Evolutionary conservation across 192 early-diverging fungal genomes (phyloP), one percentile per base, ranked within the genome.

Genomic region (Coemansia sp.): DNA sequence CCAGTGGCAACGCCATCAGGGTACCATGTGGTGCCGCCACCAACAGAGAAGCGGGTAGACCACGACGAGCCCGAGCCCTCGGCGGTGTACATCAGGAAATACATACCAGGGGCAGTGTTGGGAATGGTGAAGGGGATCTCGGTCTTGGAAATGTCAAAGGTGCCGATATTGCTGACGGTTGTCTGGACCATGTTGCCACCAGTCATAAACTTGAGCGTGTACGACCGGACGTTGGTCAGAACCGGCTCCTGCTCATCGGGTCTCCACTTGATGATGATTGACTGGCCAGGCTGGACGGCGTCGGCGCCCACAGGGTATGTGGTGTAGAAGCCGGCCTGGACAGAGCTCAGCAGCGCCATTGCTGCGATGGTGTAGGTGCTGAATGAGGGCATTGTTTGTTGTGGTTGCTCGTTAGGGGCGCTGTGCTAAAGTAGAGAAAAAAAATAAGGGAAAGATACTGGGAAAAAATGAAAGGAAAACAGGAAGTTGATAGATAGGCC

Each of bases 21-120:
- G 32, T 81, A 81, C 78, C 78, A 81, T 17, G 69, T 66, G 48
- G 66, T 72, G 60, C 80, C 80, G 55, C 75, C 75, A 54, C 60
- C 63, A 56, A 82, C 48, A 28, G 74, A 77, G 72, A 82, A 82
- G 65, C 80, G 73, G 33, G 80, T 82, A 36, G 72, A 75, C 80
- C 80, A 82, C 48, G 80, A 76, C 18, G 75, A 75, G 68, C 71
- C 80, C 22, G 64, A 61, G 61, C 71, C 80, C 42, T 60, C 66
- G 17, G 74, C 71, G 33, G 80, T 76, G 67, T 77, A 82, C 74
- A 82, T 77, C 34, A 82, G 65, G 65, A 82, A 82, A 71, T 82
- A 82, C 74, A 74, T 77, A 50, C 80, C 80, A 7, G 80, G 73
- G 12, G 75, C 74, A 31, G 75, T 76, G 51, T 63, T 42, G 42